phyloP scores from a whole-genome alignment of 1,139 yeast species.

The Cylindricascospora bacillispora region DNA sequence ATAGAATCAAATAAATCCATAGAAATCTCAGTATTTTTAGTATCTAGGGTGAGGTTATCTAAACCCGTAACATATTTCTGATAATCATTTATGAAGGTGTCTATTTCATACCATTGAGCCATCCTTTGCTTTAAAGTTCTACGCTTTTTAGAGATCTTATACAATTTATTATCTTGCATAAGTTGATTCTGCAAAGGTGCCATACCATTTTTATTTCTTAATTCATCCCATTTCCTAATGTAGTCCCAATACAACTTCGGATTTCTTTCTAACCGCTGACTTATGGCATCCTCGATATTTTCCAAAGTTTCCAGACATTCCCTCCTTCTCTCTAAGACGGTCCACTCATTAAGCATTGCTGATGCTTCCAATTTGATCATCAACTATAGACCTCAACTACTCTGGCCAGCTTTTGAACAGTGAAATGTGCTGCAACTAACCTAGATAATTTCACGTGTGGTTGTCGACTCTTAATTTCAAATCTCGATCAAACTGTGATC shows the following conservation, averaged over 20 bases:
- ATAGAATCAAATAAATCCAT: background rate
- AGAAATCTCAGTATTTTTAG: background rate
- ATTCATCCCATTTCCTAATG: conserved; percentile 7
- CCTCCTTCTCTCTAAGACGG: conserved; percentile 29
- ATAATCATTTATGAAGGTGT: conserved; percentile 28
- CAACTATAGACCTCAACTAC: too few species aligned
- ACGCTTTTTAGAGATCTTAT: conserved; percentile 24
- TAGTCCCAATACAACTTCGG: conserved; percentile 34
- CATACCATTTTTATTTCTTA: conserved; percentile 1
- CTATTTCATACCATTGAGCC: conserved; percentile 61
- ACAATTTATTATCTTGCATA: conserved; percentile 15
- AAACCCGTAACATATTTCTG: background rate
- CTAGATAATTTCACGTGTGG: too few species aligned
- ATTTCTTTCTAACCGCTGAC: conserved; percentile 36
- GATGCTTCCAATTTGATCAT: too few species aligned
- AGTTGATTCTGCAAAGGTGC: conserved; percentile 11
- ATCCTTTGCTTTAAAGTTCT: conserved; percentile 32
- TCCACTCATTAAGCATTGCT: too few species aligned
- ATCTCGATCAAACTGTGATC: too few species aligned
- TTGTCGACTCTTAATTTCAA: too few species aligned
- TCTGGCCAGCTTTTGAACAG: too few species aligned
- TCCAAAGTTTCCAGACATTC: conserved; percentile 40
- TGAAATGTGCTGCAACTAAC: too few species aligned
- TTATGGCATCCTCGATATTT: conserved; percentile 40
- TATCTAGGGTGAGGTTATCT: conserved; percentile 12